Conservation (phyloP, 352 stramenopile species). For the Phytophthora meadii region DNA sequence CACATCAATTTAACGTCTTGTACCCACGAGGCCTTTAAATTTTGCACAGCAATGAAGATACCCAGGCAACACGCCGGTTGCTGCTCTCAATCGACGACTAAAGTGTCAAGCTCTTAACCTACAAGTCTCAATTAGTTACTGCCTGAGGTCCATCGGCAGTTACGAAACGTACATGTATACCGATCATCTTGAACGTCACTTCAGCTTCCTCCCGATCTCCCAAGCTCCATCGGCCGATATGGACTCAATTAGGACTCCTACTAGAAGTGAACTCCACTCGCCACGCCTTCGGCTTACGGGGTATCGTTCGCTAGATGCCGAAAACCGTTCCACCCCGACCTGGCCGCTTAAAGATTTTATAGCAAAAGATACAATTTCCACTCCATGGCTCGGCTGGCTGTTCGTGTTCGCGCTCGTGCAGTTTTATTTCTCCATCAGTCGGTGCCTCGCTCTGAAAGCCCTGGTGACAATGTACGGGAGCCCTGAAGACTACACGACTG, state of each 20-base stretch:
- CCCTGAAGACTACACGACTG: background rate
- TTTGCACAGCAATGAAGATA: slow-evolving; percentile 62
- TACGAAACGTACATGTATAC: no score
- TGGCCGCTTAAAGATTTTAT: no score
- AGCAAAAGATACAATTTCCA: background rate
- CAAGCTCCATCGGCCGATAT: no score
- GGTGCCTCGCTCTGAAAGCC: background rate
- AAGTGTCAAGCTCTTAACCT: slow-evolving; percentile 77
- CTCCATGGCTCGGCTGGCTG: background rate
- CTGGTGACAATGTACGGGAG: background rate
- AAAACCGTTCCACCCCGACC: no score
- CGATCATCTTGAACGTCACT: no score
- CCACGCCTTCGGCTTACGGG: no score
- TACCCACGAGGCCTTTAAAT: no score
- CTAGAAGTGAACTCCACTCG: no score
- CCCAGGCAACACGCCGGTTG: slow-evolving; percentile 82
- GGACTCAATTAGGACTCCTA: no score
- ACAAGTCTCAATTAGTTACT: background rate
- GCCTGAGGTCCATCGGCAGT: no score
- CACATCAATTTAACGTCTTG: background rate
- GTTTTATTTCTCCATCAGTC: background rate
- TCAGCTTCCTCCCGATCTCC: no score
- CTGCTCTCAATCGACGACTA: slow-evolving; percentile 79
- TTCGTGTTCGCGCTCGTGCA: background rate
- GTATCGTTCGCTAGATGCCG: no score